Base-by-base conservation (phyloP, 257 asterid genomes). In the Solanum bulbocastanum region DNA sequence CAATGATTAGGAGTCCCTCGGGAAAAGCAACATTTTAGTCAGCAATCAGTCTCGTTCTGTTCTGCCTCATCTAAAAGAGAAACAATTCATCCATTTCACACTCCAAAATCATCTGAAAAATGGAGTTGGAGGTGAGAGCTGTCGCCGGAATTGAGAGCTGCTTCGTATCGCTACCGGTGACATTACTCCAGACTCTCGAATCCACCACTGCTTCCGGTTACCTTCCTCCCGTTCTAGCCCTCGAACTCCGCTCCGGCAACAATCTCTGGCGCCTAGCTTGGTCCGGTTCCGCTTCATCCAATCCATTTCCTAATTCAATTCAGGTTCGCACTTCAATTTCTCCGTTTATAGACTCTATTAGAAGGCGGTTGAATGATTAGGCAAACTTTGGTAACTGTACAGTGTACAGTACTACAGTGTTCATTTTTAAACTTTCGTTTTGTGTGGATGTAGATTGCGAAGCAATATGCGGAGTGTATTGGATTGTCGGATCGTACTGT, bases 121-220 rank as follows among this genome's bases (percentile, higher is more conserved):
- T 97, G 99, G 98, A 95, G 93, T 95, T 95, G 85, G 98, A 94
- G 91, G 99, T 97, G 92, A 90, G 95, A 91, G 91, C 90, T 20
- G 93, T 91, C 3, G 95, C 91, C 23, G 98, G 96, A 92, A 92
- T 94, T 18, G 98, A 94, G 65, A 93, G 92, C 88, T 97, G 99
- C 91, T 97, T 94, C 89, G 88, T 94, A 37, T 93, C 99, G 62
- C 95, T 97, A 35, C 99, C 98, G 14, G 93, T 94, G 58, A 78
- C 94, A 16, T 94, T 97, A 86, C 95, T 97, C 89, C 98, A 96
- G 46, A 90, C 98, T 40, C 98, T 97, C 16, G 94, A 95, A 87
- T 93, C 96, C 84, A 86, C 92, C 18, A 9, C 91, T 6, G 85
- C 86, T 82, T 85, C 87, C 83, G 96, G 94, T 46, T 93, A 91